A percentile compares a stretch with the other conserved stretches of the same genome.
Evolutionary conservation across 2,329 filamentous ascomycete species (phyloP).

Genomic region (Verticillium alfalfae): DNA sequence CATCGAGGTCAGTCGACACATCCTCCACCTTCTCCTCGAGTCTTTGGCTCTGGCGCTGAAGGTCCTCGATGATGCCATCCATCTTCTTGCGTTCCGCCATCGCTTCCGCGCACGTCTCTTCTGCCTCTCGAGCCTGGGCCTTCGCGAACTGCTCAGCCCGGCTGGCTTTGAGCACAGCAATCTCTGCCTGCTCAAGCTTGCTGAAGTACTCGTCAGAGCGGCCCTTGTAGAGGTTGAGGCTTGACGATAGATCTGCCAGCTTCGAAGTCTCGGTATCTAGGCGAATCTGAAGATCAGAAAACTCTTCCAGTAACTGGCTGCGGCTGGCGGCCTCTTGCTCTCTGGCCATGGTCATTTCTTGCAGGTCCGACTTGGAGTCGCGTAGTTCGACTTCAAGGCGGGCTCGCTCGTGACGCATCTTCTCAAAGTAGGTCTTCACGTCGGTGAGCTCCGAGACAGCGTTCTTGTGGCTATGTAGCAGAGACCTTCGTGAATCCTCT

Average conservation of each 20-base stretch:
- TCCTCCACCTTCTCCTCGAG: constrained; percentile 91
- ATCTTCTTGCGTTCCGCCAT: constrained; percentile 91
- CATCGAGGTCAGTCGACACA: constrained; percentile 81
- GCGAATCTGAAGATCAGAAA: constrained; percentile 87
- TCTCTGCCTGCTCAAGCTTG: constrained; percentile 95
- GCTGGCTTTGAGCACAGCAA: constrained; percentile 85
- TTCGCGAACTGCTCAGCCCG: constrained; percentile 93
- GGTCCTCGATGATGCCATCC: constrained; percentile 79
- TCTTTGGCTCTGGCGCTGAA: constrained; percentile 83
- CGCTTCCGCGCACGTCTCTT: constrained; percentile 83
- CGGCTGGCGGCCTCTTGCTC: constrained; percentile 88
- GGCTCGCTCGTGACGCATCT: constrained; percentile 74
- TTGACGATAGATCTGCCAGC: constrained; percentile 76
- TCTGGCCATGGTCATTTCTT: constrained; percentile 70
- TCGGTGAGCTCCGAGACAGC: constrained; percentile 80
- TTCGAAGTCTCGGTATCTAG: constrained; percentile 86
- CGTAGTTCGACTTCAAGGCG: constrained; percentile 80
- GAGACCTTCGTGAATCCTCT: constrained; percentile 76
- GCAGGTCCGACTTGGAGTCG: constrained; percentile 75
- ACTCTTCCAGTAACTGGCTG: constrained; percentile 84
- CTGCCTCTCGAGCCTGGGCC: constrained; percentile 80
- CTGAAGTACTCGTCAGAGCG: constrained; percentile 94
- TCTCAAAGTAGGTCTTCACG: constrained; percentile 81
- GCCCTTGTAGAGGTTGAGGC: constrained; percentile 82
- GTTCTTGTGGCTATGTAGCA: constrained; percentile 81